phyloP scores from a whole-genome alignment of 2,329 filamentous ascomycete genomes.

The Coleophoma eucalyptorum region DNA sequence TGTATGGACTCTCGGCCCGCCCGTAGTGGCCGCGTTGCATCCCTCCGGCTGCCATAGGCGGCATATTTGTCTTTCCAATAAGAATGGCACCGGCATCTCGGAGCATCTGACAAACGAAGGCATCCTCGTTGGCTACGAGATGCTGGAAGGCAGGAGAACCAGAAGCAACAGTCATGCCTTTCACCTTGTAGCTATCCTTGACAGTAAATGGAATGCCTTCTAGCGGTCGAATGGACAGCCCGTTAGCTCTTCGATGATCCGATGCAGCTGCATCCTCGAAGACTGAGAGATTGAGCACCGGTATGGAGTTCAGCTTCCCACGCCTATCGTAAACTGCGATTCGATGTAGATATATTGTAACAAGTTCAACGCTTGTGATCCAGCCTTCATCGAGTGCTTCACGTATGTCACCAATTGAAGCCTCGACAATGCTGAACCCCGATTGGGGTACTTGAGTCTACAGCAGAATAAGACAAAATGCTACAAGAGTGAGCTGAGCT shows the following conservation, averaged over 20 bases:
- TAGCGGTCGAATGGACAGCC: conserved; percentile 14
- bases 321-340: conserved; percentile 42
- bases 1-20: conserved; percentile 53
- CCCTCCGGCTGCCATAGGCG: conserved; percentile 54
- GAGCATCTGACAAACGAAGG: conserved; percentile 43
- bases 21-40: conserved; percentile 55
- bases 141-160: conserved; percentile 51
- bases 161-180: conserved; percentile 46
- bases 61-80: conserved; percentile 56
- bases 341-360: conserved; percentile 40
- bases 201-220: conserved; percentile 53
- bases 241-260: conserved; percentile 35
- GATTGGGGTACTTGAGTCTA: background rate
- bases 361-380: conserved; percentile 40
- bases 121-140: conserved; percentile 46
- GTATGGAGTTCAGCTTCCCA: conserved; percentile 42
- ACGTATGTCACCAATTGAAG: conserved; percentile 39
- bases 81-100: conserved; percentile 45
- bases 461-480: background rate
- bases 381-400: conserved; percentile 34
- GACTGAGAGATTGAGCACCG: conserved; percentile 40
- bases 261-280: conserved; percentile 43
- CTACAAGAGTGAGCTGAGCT: background rate
- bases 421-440: conserved; percentile 36
- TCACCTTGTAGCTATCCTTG: conserved; percentile 54